These are phyloP conservation scores for Aphanoascus verrucosus DNA, from an alignment of 2,329 filamentous ascomycete species.

Conservation along the genomic window DNA sequence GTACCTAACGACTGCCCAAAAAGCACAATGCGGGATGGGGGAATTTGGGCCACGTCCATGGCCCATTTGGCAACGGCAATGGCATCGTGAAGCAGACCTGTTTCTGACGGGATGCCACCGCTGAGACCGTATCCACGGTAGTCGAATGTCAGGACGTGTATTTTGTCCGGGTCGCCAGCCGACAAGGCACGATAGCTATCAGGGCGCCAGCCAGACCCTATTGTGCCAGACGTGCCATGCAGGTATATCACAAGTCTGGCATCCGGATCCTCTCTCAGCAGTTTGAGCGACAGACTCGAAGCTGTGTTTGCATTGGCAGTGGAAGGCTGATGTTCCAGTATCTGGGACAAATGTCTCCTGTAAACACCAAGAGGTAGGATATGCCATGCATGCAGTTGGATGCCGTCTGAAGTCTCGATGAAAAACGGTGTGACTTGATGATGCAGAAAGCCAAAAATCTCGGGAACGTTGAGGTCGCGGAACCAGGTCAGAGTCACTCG, in stretches of 20 bases:
- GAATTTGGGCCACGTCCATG: slow-evolving; percentile 41
- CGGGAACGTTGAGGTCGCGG: slow-evolving; percentile 40
- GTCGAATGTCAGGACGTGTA: slow-evolving; percentile 50
- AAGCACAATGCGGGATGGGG: slow-evolving; percentile 46
- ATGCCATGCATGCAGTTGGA: slow-evolving; percentile 41
- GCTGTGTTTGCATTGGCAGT: slow-evolving; percentile 29
- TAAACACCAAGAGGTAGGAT: slow-evolving; percentile 40
- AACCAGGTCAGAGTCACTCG: slow-evolving; percentile 44
- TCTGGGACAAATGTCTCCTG: slow-evolving; percentile 30
- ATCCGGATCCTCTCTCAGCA: slow-evolving; percentile 39
- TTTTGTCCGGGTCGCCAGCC: slow-evolving; percentile 41
- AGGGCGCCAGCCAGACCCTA: slow-evolving; percentile 46
- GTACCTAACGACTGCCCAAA: slow-evolving; percentile 52
- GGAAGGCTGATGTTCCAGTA: slow-evolving; percentile 32
- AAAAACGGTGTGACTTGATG: slow-evolving; percentile 43
- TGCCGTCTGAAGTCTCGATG: slow-evolving; percentile 34
- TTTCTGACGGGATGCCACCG: slow-evolving; percentile 45
- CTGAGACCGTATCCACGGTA: slow-evolving; percentile 52
- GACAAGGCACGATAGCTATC: slow-evolving; percentile 48
- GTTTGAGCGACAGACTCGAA: slow-evolving; percentile 30
- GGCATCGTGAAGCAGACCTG: slow-evolving; percentile 46
- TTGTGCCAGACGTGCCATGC: slow-evolving; percentile 47
- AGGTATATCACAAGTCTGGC: slow-evolving; percentile 41
- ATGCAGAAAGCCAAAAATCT: slow-evolving; percentile 40
- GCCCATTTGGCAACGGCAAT: slow-evolving; percentile 46